Percentiles rank a stretch among this genome's conserved stretches.
Conservation (phyloP, 192 early-diverging fungal genomes). For the Allomyces javanicus region DNA sequence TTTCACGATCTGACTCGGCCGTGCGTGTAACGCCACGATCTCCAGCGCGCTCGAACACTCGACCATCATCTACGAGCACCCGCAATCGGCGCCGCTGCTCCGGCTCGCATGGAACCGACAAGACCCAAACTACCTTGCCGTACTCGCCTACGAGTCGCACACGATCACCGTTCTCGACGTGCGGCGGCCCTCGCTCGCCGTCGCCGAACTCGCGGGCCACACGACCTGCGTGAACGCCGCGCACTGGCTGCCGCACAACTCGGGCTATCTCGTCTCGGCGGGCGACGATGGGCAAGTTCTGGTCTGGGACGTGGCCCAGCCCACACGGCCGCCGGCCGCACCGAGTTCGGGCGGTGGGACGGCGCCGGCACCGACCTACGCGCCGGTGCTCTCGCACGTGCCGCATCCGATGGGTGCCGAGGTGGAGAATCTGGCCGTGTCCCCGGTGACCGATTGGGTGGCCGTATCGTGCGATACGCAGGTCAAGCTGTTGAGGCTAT, state of each 20-base stretch:
- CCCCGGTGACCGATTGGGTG: not conserved
- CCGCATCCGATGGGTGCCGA: not conserved
- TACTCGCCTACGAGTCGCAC: conserved; percentile 66
- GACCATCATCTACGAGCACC: conserved; percentile 83
- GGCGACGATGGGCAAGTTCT: conserved; percentile 78
- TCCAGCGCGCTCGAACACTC: conserved; percentile 78
- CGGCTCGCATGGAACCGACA: conserved; percentile 75
- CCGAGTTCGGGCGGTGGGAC: not conserved
- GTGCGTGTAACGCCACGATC: not conserved
- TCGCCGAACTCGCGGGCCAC: conserved; percentile 66
- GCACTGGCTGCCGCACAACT: conserved; percentile 68
- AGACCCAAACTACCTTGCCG: conserved; percentile 79
- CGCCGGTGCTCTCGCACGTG: not conserved
- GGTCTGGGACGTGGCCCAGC: conserved; percentile 61
- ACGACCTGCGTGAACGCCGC: conserved; percentile 57
- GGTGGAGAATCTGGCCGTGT: not conserved
- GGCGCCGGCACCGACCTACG: not conserved
- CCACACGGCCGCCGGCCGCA: not conserved
- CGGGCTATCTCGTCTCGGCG: conserved; percentile 62
- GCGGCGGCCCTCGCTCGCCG: conserved; percentile 67
- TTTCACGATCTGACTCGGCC: not conserved
- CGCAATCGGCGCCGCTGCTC: conserved; percentile 40
- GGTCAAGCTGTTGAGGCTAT: not conserved
- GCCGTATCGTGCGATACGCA: not conserved
- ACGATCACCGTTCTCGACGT: conserved; percentile 78